Base-by-base conservation (phyloP, 306 rosid species). In the Herpetospermum pedunculosum region DNA sequence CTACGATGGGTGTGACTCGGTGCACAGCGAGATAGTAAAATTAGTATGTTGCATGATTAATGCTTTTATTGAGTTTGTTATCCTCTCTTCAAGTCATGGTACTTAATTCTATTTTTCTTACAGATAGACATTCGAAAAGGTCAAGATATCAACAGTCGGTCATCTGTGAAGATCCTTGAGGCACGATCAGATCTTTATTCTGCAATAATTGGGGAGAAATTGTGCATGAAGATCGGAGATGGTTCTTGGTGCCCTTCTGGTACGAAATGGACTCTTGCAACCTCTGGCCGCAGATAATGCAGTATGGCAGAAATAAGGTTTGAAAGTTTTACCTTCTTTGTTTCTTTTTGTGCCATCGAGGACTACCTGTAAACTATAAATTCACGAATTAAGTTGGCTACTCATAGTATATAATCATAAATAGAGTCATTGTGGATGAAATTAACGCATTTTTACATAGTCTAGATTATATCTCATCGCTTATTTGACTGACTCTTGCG, bases 201-300 rank as follows among this genome's bases (percentile, higher is more conserved):
- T 30, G 98, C 98, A 67, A 81, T 93, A 13, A 87, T 93, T 0
- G 97, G 89, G 35, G 96, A 87, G 52, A 89, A 83, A 21, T 37
- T 93, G 52, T 88, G 93, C 84, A 85, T 93, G 96, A 93, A 93
- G 83, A 93, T 93, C 68, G 98, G 98, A 35, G 87, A 87, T 70
- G 82, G 85, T 72, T 86, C 97, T 34, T 93, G 98, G 98, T 87
- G 87, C 64, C 98, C 97, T 50, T 65, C 88, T 26, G 87, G 85
- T 18, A 83, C 76, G 82, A 92, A 90, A 84, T 93, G 98, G 97
- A 81, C 88, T 18, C 80, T 90, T 58, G 84, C 98, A 59, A 77
- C 94, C 58, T 35, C 71, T 77, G 96, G 94, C 82, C 86, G 88
- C 57, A 82, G 87, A 75, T 93, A 93, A 93, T 73, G 98, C 96